Percentiles rank a stretch among this genome's conserved stretches.
These are phyloP conservation scores for Camptophora hylomeconis DNA, from an alignment of 2,329 filamentous ascomycete genomes.

Conservation along the genomic window DNA sequence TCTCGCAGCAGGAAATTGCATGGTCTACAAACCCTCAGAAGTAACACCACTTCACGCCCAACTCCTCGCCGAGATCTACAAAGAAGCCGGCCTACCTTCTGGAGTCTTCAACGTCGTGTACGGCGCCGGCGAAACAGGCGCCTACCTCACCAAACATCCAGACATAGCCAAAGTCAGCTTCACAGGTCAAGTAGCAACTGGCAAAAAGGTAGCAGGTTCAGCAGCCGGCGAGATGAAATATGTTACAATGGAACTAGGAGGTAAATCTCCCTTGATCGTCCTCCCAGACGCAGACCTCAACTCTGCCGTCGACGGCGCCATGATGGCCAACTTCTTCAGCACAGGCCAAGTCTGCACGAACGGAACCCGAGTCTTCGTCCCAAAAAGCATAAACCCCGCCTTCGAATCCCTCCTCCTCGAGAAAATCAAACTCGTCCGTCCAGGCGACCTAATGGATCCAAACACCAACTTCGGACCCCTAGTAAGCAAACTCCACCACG, in stretches of 20 bases:
- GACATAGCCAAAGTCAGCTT: constrained; percentile 76
- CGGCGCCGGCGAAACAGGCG: constrained; percentile 65
- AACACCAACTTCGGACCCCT: constrained; percentile 74
- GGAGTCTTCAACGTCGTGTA: constrained; percentile 84
- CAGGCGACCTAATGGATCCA: constrained; percentile 59
- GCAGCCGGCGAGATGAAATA: constrained; percentile 75
- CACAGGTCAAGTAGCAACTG: constrained; percentile 75
- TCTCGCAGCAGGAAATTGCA: constrained; percentile 73
- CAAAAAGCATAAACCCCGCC: constrained; percentile 45
- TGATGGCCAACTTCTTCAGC: constrained; percentile 91
- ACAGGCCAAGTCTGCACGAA: constrained; percentile 89
- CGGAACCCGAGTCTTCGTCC: constrained; percentile 77
- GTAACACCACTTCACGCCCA: constrained; percentile 74
- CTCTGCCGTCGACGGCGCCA: constrained; percentile 73
- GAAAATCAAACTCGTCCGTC: constrained; percentile 56
- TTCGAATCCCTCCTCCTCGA: constrained; percentile 59
- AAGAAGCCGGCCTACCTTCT: constrained; percentile 63
- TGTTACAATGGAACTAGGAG: constrained; percentile 83
- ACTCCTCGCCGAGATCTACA: constrained; percentile 61
- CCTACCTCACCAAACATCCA: constrained; percentile 59
- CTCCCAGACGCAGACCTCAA: constrained; percentile 68
- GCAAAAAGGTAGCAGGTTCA: constrained; percentile 63
- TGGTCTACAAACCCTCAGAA: constrained; percentile 85
- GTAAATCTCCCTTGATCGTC: constrained; percentile 70
- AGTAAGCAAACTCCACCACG: constrained; percentile 58